Base-by-base conservation (phyloP, 352 stramenopile species). In the Phytophthora tentaculata region DNA sequence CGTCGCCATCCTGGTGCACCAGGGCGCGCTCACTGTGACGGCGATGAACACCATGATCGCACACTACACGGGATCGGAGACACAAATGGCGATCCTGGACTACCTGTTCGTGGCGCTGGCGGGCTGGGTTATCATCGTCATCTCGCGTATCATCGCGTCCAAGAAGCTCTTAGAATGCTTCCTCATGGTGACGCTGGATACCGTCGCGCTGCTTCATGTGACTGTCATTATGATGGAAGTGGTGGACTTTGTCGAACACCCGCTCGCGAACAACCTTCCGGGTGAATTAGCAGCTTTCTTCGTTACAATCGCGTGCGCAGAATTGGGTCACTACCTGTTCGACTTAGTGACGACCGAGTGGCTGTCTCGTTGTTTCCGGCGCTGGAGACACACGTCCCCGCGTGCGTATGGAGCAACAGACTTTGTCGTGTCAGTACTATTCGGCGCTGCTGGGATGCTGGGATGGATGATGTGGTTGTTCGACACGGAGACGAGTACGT, bases 201-300 rank as follows among this genome's bases (percentile, higher is more conserved):
- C 84, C 3, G 55, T 88, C 39, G 80, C 77, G 0, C 44, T 91
- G 39, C 73, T 83, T 32, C 83, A 86, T 32, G 51, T 91, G 47
- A 71, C 83, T 9, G 58, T 78, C n/a, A 81, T 85, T n/a, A 79
- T 91, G 73, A 86, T 89, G 76, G 81, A 86, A 26, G 73, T 85
- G 13, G 68, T 77, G 0, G 81, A 89, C 57, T 81, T 88, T 39
- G 57, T 91, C 2, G 72, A 82, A 26, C 69, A 89, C 44, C 81
- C 81, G 2, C 37, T 72, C 24, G 69, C 81, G 1, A 56, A 60
- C 28, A 64, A 77, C 1, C 61, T 80, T 9, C 60, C 64, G 13
- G 69, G 74, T 54, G 60, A 84, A 16, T 64, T 90, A 26, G 74
- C 67, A 9, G 69, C 78, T 5, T 90, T 90, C 62, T 87, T 89